Conservation (phyloP, 208 protist genomes). For the Leishmania mexicana region DNA sequence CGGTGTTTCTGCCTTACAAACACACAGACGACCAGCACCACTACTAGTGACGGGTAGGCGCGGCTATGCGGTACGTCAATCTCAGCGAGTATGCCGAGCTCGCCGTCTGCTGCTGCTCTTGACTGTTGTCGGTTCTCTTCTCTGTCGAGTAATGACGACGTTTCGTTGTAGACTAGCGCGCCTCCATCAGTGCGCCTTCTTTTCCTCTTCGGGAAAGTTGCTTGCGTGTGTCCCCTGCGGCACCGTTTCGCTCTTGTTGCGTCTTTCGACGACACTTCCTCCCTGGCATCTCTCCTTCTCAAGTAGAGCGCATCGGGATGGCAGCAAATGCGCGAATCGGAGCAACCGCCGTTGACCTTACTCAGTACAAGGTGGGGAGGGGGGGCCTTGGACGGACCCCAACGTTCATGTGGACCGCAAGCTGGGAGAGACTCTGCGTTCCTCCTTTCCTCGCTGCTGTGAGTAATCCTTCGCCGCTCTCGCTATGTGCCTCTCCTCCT, state of each 20-base stretch:
- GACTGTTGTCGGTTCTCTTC: not conserved
- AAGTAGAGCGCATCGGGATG: not conserved
- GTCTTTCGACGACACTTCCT: not conserved
- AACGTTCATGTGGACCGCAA: not conserved
- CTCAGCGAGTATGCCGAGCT: not conserved
- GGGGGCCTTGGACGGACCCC: not conserved
- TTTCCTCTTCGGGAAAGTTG: not conserved
- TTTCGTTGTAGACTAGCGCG: not conserved
- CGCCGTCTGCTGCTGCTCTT: not conserved
- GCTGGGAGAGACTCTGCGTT: not conserved
- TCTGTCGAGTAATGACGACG: not conserved
- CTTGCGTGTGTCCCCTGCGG: slow-evolving; percentile 6
- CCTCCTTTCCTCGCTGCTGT: not conserved
- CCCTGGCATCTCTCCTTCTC: not conserved
- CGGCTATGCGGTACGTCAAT: not conserved
- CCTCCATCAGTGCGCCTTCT: not conserved
- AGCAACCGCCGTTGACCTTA: not conserved
- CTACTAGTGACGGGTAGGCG: too few relatives aligned
- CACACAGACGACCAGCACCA: not conserved
- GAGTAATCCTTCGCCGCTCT: not conserved
- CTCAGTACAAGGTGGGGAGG: not conserved
- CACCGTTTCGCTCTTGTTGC: slow-evolving; percentile 1
- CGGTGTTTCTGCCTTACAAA: not conserved
- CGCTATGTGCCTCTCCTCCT: not conserved
- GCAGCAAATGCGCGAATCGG: not conserved